Evolutionary conservation across 2,329 filamentous ascomycete genomes (phyloP).

Genomic region (Endocalyx cinctus): DNA sequence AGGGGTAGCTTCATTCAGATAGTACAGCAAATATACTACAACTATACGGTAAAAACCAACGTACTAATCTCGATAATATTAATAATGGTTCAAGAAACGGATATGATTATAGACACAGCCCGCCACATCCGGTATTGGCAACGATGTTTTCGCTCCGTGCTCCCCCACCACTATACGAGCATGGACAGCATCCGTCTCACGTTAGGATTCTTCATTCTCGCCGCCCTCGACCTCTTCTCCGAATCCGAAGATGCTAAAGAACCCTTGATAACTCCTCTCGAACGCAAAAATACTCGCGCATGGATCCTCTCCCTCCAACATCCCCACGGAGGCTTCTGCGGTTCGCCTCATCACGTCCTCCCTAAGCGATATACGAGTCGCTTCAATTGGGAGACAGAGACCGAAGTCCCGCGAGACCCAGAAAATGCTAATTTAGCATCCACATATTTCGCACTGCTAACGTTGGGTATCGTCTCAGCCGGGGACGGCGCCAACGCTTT

Average conservation of each 20-base stretch:
- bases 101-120: constrained; percentile 55
- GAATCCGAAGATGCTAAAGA: not conserved
- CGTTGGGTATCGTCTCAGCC: constrained; percentile 53
- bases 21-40: too few relatives aligned
- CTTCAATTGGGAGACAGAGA: constrained; percentile 28
- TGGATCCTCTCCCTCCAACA: constrained; percentile 90
- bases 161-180: constrained; percentile 78
- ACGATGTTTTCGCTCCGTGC: constrained; percentile 74
- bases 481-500: constrained; percentile 44
- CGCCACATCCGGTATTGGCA: constrained; percentile 89
- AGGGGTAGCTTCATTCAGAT: too few relatives aligned
- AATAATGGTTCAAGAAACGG: too few relatives aligned
- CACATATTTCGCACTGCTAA: constrained; percentile 81
- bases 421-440: constrained; percentile 71
- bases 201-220: constrained; percentile 83
- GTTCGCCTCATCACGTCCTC: constrained; percentile 66
- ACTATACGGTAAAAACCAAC: too few relatives aligned
- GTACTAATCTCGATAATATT: too few relatives aligned
- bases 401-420: constrained; percentile 30
- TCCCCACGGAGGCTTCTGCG: constrained; percentile 80
- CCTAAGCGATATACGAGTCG: constrained; percentile 28
- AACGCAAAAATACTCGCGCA: constrained; percentile 45
- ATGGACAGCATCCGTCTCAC: constrained; percentile 90
- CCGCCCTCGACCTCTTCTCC: constrained; percentile 76
- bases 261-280: constrained; percentile 43